A percentile compares a stretch with the other conserved stretches of the same genome.
Conservation (phyloP, 148 eudicot species). For the Pouteria glomerata region DNA sequence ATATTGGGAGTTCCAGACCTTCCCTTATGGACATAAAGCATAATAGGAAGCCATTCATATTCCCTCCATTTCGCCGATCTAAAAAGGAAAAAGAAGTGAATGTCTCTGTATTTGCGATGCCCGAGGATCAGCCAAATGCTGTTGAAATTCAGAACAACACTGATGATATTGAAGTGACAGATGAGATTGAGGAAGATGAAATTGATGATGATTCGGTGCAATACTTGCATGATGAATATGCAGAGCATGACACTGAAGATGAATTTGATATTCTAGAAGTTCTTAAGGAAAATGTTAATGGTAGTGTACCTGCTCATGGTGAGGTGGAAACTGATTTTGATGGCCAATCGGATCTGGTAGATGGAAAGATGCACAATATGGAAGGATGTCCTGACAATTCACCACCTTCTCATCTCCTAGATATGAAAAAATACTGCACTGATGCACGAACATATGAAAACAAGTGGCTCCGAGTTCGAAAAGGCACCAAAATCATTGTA, state of each 20-base stretch:
- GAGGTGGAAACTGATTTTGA: constrained; percentile 19
- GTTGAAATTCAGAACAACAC: constrained; percentile 26
- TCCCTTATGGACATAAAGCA: constrained; percentile 74
- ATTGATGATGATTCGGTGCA: constrained; percentile 30
- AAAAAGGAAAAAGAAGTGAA: constrained; percentile 40
- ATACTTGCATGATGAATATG: constrained; percentile 47
- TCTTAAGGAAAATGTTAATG: constrained; percentile 37
- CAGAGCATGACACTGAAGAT: constrained; percentile 43
- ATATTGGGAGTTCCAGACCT: constrained; percentile 69
- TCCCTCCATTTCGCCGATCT: constrained; percentile 44
- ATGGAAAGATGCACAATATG: constrained; percentile 24
- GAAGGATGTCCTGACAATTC: constrained; percentile 14
- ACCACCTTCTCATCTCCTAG: constrained; percentile 18
- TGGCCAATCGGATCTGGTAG: constrained; percentile 20
- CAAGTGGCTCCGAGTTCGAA: constrained; percentile 63
- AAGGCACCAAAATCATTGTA: constrained; percentile 87
- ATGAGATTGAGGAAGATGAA: constrained; percentile 50
- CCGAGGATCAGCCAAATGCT: constrained; percentile 28
- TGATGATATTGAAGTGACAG: constrained; percentile 38
- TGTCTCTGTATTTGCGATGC: constrained; percentile 22
- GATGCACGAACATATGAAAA: constrained; percentile 26
- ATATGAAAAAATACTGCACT: constrained; percentile 15
- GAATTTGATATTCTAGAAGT: constrained; percentile 35
- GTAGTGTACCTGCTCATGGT: constrained; percentile 25
- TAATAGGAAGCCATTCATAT: constrained; percentile 63